Evolutionary conservation across 805 yeast genomes (phyloP), one percentile per base, ranked within the genome.

Genomic region (Yamadazyma kitorensis): DNA sequence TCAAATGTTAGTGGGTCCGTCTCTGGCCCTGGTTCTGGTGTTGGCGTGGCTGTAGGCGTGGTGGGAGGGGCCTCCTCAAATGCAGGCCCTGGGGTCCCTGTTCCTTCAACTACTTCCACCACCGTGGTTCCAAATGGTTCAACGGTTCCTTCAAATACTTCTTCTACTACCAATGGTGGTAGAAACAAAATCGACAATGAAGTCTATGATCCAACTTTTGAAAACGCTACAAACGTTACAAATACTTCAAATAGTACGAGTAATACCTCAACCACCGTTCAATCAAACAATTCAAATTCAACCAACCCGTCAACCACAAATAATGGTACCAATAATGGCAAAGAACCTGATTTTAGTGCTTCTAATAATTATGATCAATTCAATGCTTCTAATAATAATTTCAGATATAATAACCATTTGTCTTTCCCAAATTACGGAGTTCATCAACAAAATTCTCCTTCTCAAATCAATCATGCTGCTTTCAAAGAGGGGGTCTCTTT

Each of bases 361-460:
- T 14, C 28, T 8, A 15, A 15, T 14, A 7, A 6, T 7, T 24
- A 29, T 19, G 29, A 34, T 24, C 33, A 34, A 17, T 34, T 34
- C 24, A 33, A 29, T 10, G 14, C 26, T 15, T n/a, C n/a, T n/a
- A n/a, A n/a, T n/a, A 12, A 12, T 2, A 25, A 23, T 10, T 34
- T 29, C 23, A 29, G 33, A 11, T 45, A 32, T 32, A 47, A 29
- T n/a, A 47, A 40, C 21, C 36, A 31, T 33, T 10, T 29, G 28
- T 17, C 19, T 13, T 37, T 29, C 34, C 18, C 29, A 15, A 12
- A 14, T 15, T 7, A 26, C n/a, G 18, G 18, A n/a, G 41, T 34
- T 27, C n/a, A n/a, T n/a, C n/a, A n/a, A n/a, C n/a, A n/a, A n/a
- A 51, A 44, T 17, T 52, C 52, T 19, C 52, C 50, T 17, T 52